Conservation (phyloP, 768 basidiomycete species). For the Calocybe gangraenosa region DNA sequence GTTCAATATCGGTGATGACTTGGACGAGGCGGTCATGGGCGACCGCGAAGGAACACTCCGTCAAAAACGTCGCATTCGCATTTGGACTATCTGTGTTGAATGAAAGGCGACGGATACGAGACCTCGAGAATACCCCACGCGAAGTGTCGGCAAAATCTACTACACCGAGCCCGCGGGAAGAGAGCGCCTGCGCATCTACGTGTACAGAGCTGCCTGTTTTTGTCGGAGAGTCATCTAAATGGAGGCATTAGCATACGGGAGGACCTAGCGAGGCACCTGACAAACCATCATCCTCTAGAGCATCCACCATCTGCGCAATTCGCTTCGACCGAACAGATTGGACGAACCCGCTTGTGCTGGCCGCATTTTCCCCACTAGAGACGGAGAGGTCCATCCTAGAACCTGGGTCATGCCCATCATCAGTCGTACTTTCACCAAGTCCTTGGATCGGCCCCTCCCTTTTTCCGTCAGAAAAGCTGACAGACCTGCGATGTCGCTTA, state of each 20-base stretch:
- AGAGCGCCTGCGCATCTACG: conserved; percentile 46
- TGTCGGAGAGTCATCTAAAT: conserved; percentile 52
- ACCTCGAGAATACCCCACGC: conserved; percentile 41
- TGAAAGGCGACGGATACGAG: conserved; percentile 34
- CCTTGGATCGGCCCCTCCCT: conserved; percentile 85
- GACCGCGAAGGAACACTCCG: conserved; percentile 95
- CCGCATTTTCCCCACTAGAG: conserved; percentile 8
- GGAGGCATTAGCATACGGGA: background rate
- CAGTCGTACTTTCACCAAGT: conserved; percentile 31
- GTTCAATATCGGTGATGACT: conserved; percentile 91
- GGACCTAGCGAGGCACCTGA: conserved; percentile 4
- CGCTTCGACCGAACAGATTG: conserved; percentile 74
- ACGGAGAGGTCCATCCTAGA: conserved; percentile 16
- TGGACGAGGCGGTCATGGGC: conserved; percentile 89
- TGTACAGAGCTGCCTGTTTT: conserved; percentile 38
- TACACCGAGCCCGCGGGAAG: conserved; percentile 35
- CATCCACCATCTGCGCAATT: conserved; percentile 76
- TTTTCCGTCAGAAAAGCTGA: conserved; percentile 96
- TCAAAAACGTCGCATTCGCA: conserved; percentile 61
- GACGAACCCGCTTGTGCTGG: conserved; percentile 28
- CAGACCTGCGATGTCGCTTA: conserved; percentile 67
- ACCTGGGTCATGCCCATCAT: conserved; percentile 25
- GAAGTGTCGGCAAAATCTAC: conserved; percentile 24
- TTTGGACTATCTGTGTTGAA: conserved; percentile 26
- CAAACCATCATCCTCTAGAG: conserved; percentile 66